Conservation (phyloP, 2,329 filamentous ascomycete genomes). For the Curvularia lunata region DNA sequence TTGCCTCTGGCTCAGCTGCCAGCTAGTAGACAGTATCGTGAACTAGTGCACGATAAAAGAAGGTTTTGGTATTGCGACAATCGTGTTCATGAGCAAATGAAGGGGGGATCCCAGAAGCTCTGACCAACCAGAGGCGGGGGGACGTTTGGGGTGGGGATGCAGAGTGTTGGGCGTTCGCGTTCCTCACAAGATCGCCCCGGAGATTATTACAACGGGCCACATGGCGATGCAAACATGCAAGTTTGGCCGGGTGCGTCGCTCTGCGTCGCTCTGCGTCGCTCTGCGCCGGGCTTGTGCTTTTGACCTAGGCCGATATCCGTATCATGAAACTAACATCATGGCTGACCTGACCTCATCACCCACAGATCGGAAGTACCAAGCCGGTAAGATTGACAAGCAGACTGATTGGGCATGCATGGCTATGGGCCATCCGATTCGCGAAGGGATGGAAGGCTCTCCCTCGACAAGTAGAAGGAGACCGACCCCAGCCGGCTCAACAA, state of each 20-base stretch:
- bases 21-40: background rate
- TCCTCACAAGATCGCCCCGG: conserved; percentile 18
- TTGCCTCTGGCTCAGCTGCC: background rate
- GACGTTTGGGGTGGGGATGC: conserved; percentile 10
- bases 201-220: conserved; percentile 19
- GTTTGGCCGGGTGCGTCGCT: conserved; percentile 5
- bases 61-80: conserved; percentile 8
- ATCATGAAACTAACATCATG: background rate
- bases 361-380: background rate
- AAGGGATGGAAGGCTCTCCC: background rate
- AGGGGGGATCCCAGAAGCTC: background rate
- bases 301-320: conserved; percentile 2
- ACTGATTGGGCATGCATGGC: background rate
- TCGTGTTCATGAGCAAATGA: conserved; percentile 7
- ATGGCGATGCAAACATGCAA: conserved; percentile 11
- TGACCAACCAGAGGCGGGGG: conserved; percentile 13
- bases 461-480: conserved; percentile 8
- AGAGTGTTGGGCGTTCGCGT: conserved; percentile 2
- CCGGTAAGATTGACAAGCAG: background rate
- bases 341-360: background rate
- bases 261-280: conserved; percentile 10
- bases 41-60: background rate
- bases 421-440: conserved; percentile 2
- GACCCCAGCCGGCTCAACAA: conserved; percentile 5
- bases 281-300: conserved; percentile 9